Evolutionary conservation across 2,329 filamentous ascomycete species (phyloP).

Genomic region (Lasiodiplodia theobromae): DNA sequence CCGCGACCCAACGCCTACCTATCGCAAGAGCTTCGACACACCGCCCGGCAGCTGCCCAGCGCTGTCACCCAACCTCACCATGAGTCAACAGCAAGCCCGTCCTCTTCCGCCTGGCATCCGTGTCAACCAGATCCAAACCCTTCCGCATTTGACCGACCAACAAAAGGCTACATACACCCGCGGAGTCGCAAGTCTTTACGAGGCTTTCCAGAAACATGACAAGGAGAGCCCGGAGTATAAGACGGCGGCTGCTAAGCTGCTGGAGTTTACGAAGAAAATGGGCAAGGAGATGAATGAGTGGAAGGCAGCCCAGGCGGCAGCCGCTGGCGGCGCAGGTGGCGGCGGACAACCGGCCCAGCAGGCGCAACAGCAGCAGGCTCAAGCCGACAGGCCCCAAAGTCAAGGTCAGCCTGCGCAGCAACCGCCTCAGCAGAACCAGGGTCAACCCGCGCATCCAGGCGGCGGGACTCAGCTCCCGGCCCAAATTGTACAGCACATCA

Average conservation of each 20-base stretch:
- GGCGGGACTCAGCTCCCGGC: conserved; percentile 37
- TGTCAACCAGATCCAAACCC: conserved; percentile 60
- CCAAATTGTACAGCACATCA: conserved; percentile 47
- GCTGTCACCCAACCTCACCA: background rate
- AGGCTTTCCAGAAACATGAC: conserved; percentile 57
- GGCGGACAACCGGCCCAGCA: conserved; percentile 54
- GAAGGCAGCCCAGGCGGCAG: conserved; percentile 17
- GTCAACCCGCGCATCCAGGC: conserved; percentile 36
- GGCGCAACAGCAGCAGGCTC: background rate
- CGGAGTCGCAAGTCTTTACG: conserved; percentile 63
- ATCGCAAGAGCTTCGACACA: background rate
- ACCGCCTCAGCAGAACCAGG: conserved; percentile 33
- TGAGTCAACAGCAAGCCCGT: conserved; percentile 21
- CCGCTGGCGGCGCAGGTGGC: conserved; percentile 46
- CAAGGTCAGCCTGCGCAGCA: conserved; percentile 38
- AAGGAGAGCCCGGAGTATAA: conserved; percentile 58
- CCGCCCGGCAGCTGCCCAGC: background rate
- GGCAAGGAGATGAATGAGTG: conserved; percentile 27
- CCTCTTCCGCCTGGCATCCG: conserved; percentile 47
- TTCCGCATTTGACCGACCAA: conserved; percentile 59
- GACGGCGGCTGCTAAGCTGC: conserved; percentile 58
- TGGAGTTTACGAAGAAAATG: conserved; percentile 43
- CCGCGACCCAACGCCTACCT: background rate
- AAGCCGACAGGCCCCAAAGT: conserved; percentile 31
- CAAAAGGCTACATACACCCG: conserved; percentile 64